Evolutionary conservation across 345 rosid genomes (phyloP), one percentile per base, ranked within the genome.

Genomic region (Eucalyptus tenuipes): DNA sequence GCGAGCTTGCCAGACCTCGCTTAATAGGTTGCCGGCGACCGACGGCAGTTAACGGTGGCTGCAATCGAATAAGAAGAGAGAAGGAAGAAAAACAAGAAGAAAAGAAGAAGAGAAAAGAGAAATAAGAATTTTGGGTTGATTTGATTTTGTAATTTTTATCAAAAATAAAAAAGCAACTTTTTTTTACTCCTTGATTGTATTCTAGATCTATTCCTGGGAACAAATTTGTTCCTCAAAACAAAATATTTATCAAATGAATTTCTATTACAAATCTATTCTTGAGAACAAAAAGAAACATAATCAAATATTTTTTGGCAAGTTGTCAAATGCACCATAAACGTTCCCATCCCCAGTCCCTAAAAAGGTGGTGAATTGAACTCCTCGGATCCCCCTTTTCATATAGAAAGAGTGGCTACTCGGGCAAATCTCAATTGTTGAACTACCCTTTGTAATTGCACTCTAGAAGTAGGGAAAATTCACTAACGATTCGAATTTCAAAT

Each of bases 1-100:
- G 0, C 0, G 55, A 52, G 10, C 0, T 0, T 1, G 0, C 4
- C 2, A 20, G 1, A 52, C 10, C 57, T 52, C 0, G 5, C 24
- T 10, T 52, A 52, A 7, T 0, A 7, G 25, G 57, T 52, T 52
- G 2, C 0, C 0, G 1, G 0, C 2, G 5, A 52, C 0, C 2
- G 0, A 0, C 10, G 0, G 0, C 0, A 20, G 5, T 20, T 52
- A 8, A 20, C 1, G 2, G 25, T 8, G 57, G 57, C 0, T 10
- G 10, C 57, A 52, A 52, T 52, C 4, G 10, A 52, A 52, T 24
- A 52, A 52, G 10, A 52, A 18, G 10, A 7, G 24, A 52, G 57
- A 52, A 52, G 10, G 24, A 52, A 52, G 57, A 52, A 52, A 24
- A 52, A 50, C 4, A 50, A 50, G 22, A 50, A 50, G 7, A 49